Base-by-base conservation (phyloP, 1,284 basidiomycete species). In the Leucoagaricus sp. region DNA sequence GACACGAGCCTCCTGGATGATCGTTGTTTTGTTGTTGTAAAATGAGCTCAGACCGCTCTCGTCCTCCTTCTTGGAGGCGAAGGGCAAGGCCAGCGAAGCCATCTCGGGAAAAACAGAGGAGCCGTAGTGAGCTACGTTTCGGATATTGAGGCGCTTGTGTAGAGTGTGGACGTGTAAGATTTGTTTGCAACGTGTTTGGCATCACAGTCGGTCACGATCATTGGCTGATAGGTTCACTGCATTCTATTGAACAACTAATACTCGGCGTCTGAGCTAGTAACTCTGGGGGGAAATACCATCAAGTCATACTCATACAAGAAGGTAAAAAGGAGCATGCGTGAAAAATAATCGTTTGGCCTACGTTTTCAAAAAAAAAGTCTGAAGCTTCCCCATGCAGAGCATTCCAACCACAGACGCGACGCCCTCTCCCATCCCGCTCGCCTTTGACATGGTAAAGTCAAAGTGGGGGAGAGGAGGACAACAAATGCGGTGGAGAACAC, bases 1-100 rank as follows among this genome's bases (percentile, higher is more conserved):
- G 61, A 96, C 93, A 63, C 97, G 89, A 59, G 97, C 96, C 75
- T 99, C 97, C 73, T 99, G 97, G 63, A 98, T 91, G 63, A 97
- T 90, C 2, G 95, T 97, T 21, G 92, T 94, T 75, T 96, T 96
- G 81, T 95, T 94, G 75, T 95, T 94, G 71, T 92, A 92, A 73
- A 91, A 93, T 19, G 89, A 86, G 74, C 86, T 90, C 63, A 93
- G 81, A 61, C 91, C 92, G 63, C 82, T 86, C 77, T 95, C 93
- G 69, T 96, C 93, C 76, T 96, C 94, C 80, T 94, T 94, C 80
- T 96, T 96, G 63, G 90, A 90, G 67, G 82, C 81, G 66, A 93
- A 79, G 71, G 91, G 73, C 88, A 95, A 84, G 67, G 74, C 75
- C 65, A 80, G 78, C 63, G 78, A 77, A 55, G 75, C 73, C 76